Evolutionary conservation across 805 yeast species (phyloP).

Genomic region (Hemisphaericaspora nanyangensis): DNA sequence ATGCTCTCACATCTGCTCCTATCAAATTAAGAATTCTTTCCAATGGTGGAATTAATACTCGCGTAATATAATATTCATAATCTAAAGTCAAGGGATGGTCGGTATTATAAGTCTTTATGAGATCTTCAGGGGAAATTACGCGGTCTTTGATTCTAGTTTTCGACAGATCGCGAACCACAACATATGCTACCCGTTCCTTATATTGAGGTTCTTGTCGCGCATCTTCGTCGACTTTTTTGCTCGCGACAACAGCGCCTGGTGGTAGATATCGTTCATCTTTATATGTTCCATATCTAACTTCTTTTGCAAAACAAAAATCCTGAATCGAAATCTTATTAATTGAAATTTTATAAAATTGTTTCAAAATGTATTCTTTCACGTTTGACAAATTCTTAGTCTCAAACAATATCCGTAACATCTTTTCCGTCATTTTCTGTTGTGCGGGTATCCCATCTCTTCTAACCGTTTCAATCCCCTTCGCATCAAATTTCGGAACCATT

Average conservation of each 20-base stretch:
- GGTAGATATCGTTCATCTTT: constrained; percentile 72
- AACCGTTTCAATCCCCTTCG: constrained; percentile 94
- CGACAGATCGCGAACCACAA: constrained; percentile 56
- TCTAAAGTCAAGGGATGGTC: constrained; percentile 52
- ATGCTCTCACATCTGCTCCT: constrained; percentile 73
- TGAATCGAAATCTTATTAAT: constrained; percentile 62
- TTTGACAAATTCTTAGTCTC: constrained; percentile 65
- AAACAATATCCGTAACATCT: constrained; percentile 63
- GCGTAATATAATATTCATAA: constrained; percentile 77
- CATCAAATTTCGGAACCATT: constrained; percentile 69
- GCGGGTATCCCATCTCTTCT: constrained; percentile 95
- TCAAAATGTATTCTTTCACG: constrained; percentile 61
- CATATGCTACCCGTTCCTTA: constrained; percentile 81
- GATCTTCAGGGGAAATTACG: constrained; percentile 74
- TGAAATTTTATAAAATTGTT: constrained; percentile 65
- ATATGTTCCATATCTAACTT: constrained; percentile 80
- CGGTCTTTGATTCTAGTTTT: constrained; percentile 70
- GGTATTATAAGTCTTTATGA: constrained; percentile 38
- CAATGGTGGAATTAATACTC: constrained; percentile 84
- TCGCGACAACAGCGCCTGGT: constrained; percentile 87
- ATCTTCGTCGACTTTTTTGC: constrained; percentile 58
- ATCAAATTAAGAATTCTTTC: constrained; percentile 76
- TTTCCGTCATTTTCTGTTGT: constrained; percentile 77
- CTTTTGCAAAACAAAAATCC: constrained; percentile 90
- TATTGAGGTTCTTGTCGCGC: constrained; percentile 80